Percentiles rank a stretch among this genome's conserved stretches.
These are phyloP conservation scores for Ilex aquifolium DNA, from an alignment of 257 asterid genomes.

Conservation along the genomic window DNA sequence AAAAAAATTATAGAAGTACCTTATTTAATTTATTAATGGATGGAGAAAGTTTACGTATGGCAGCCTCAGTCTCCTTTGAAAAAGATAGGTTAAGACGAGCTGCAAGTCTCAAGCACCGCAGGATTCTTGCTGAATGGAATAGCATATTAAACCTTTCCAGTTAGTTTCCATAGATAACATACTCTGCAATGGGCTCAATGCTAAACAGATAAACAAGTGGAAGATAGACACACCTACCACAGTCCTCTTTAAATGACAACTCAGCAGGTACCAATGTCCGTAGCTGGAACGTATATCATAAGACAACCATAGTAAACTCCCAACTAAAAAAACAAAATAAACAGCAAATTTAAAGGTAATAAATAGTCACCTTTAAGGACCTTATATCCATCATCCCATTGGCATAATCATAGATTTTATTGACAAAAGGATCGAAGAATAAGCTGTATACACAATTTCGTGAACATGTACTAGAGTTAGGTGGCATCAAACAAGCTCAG, in stretches of 20 bases:
- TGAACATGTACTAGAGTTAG: constrained; percentile 19
- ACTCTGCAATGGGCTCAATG: not conserved
- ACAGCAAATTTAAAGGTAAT: constrained; percentile 6
- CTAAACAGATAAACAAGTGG: not conserved
- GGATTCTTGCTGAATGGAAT: constrained; percentile 68
- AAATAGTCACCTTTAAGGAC: constrained; percentile 54
- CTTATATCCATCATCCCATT: constrained; percentile 65
- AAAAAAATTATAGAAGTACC: constrained; percentile 28
- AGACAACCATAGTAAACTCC: constrained; percentile 15
- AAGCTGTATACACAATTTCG: constrained; percentile 56
- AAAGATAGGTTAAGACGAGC: constrained; percentile 83
- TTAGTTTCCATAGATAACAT: not conserved
- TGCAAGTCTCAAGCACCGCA: constrained; percentile 93
- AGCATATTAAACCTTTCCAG: not conserved
- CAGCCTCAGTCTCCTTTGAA: constrained; percentile 66
- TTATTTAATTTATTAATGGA: constrained; percentile 41
- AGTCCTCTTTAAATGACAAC: constrained; percentile 73
- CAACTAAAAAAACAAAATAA: constrained; percentile 6
- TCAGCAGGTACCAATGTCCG: constrained; percentile 73
- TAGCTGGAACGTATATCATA: constrained; percentile 45
- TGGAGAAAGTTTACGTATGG: constrained; percentile 50
- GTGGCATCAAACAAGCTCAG: not conserved
- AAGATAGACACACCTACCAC: constrained; percentile 48
- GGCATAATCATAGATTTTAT: constrained; percentile 63
- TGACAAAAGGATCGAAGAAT: constrained; percentile 64